Conservation (phyloP, 2,329 filamentous ascomycete species). For the Chaetothyriales sp. region DNA sequence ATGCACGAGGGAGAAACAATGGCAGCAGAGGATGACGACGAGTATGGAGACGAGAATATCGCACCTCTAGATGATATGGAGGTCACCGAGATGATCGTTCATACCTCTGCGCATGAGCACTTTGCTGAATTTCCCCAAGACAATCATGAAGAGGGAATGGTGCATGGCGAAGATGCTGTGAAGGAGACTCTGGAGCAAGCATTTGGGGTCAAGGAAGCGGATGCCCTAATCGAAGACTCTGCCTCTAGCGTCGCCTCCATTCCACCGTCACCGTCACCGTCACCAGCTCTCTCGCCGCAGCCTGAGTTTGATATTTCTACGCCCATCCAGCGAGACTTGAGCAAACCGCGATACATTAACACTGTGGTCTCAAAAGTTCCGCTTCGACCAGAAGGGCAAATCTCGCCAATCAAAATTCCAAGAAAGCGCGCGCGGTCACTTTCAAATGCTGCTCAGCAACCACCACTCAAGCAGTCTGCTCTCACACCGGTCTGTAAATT, state of each 20-base stretch:
- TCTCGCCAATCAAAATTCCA: conserved; percentile 33
- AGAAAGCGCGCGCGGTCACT: conserved; percentile 39
- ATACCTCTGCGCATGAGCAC: not conserved
- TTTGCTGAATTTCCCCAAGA: conserved; percentile 1
- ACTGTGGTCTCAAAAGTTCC: conserved; percentile 62
- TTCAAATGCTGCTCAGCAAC: conserved; percentile 9
- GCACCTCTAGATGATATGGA: conserved; percentile 2
- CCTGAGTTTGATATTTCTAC: conserved; percentile 25
- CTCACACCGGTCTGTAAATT: not conserved
- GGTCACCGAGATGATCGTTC: not conserved
- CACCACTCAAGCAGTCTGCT: not conserved
- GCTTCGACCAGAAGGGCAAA: conserved; percentile 49
- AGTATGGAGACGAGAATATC: conserved; percentile 53
- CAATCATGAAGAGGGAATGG: not conserved
- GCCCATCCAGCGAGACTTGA: conserved; percentile 35
- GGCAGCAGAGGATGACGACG: conserved; percentile 20
- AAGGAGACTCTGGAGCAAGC: not conserved
- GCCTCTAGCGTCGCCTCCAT: no score
- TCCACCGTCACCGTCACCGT: no score
- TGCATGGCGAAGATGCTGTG: not conserved
- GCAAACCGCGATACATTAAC: conserved; percentile 46
- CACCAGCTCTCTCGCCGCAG: no score
- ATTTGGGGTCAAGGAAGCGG: not conserved
- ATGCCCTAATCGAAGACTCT: no score
- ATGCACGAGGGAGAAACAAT: conserved; percentile 4